Base-by-base conservation (phyloP, 2,329 filamentous ascomycete genomes). In the Metarhizium robertsii region DNA sequence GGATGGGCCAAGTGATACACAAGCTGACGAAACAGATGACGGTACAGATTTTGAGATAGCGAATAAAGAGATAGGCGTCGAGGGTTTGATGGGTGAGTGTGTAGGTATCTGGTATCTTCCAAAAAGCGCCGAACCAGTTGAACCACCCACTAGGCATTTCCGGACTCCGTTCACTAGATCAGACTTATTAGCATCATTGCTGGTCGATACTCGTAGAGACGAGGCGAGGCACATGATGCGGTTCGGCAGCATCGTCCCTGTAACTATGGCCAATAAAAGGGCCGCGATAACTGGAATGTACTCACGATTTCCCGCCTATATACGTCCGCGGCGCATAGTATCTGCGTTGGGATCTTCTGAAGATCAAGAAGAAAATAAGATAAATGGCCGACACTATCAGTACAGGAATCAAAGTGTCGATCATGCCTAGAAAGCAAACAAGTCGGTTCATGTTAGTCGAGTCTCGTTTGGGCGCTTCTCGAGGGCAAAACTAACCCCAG, bases 31-130 rank as follows among this genome's bases (percentile, higher is more conserved):
- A 78, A 70, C 87, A 92, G 61, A 94, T 88, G 62, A 87, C 79
- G 54, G 86, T 82, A 32, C 86, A 75, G 54, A 94, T 83, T 65
- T 90, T 87, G 58, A 97, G 76, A 66, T 91, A 95, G 48, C 92
- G 88, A 49, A 96, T 79, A 65, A 95, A 90, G 30, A 96, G 81
- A 68, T 91, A 97, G 36, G 87, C 85, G 68, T 97, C 92, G 60
- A 97, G 80, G 2, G 90, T 91, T 68, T 91, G 88, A 70, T 95
- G 90, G 62, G 92, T 87, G 45, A 96, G 80, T 30, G 91, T 80
- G 64, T 90, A 94, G 57, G 84, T 84, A 69, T 96, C 92, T 6
- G 79, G 76, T 50, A 84, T 71, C 62, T 79, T 80, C 72, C 80
- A 81, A 70, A 88, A 84, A 10, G 79, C 73, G 45, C 69, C 70